Base-by-base conservation (phyloP, 257 asterid species). In the Mitragyna speciosa region DNA sequence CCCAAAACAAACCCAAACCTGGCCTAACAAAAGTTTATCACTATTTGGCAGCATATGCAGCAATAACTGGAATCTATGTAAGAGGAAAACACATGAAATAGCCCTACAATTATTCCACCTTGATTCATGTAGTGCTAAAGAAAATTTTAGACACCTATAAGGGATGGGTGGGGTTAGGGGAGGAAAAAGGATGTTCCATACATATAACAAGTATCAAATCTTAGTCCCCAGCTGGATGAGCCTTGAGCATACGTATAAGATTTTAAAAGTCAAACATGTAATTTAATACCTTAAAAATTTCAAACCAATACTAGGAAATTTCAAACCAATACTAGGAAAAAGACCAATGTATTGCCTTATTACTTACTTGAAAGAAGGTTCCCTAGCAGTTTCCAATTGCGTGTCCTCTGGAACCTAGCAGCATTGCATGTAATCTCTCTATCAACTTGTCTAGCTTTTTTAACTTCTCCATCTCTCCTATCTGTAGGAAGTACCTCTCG, bases 401-500 rank as follows among this genome's bases (percentile, higher is more conserved):
- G 49, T 70, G 76, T 54, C 49, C 73, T 12, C 61, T 78, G 45
- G 89, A 30, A 66, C n/a, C 87, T 47, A 95, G 97, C 84, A 94
- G 86, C 20, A 86, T 31, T 17, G 70, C 69, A 82, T 85, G 87
- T 54, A 94, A 82, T 81, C 80, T 90, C 85, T 85, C 75, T 49
- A 82, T 85, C 93, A 85, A 82, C 63, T 49, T 48, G 71, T 87
- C 85, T 17, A 94, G 75, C 76, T 88, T 85, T 71, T 82, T 83
- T 39, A 89, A 51, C 76, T 81, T 89, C 48, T 87, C 87, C 56
- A 79, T 81, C 73, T 88, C 92, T 63, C 89, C 92, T 43, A 49
- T 75, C 89, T 89, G 87, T 83, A 85, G 66, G 58, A 93, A 61
- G 79, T 33, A 33, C 83, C 95, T 89, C 92, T 89, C 90, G 82